Evolutionary conservation across 306 rosid species (phyloP).

Genomic region (Heteromeles arbutifolia): DNA sequence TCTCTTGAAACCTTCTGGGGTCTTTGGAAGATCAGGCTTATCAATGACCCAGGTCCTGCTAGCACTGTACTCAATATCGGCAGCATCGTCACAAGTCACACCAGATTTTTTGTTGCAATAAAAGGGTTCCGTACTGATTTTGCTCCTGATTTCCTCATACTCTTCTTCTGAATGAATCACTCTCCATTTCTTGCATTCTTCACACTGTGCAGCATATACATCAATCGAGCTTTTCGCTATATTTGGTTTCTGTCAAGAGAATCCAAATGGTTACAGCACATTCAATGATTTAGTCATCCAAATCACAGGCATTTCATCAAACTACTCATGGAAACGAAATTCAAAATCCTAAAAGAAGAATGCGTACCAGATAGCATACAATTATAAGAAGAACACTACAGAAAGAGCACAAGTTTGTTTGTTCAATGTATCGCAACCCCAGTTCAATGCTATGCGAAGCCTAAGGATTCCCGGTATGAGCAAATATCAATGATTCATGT

Average conservation of each 20-base stretch:
- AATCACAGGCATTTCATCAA: neutral
- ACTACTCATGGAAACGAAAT: neutral
- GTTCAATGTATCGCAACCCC: neutral
- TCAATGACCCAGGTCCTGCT: slow-evolving; percentile 85
- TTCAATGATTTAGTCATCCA: neutral
- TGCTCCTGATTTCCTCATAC: slow-evolving; percentile 73
- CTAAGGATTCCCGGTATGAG: neutral
- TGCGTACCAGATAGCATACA: neutral
- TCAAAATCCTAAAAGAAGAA: neutral
- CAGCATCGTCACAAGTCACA: slow-evolving; percentile 58
- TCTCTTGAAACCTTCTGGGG: slow-evolving; percentile 71
- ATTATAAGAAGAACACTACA: neutral
- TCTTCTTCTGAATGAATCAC: slow-evolving; percentile 60
- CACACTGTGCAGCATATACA: slow-evolving; percentile 69
- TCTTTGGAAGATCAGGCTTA: slow-evolving; percentile 72
- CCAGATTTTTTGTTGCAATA: slow-evolving; percentile 43
- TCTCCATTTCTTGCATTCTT: slow-evolving; percentile 76
- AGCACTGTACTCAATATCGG: slow-evolving; percentile 60
- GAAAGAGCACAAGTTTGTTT: neutral
- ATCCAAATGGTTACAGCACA: slow-evolving; percentile 13
- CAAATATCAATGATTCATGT: neutral
- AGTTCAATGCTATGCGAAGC: neutral
- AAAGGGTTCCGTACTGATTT: slow-evolving; percentile 46
- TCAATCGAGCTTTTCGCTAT: slow-evolving; percentile 38
- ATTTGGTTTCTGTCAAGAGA: slow-evolving; percentile 34